Base-by-base conservation (phyloP, 2,329 filamentous ascomycete species). In the Cladophialophora yegresii region DNA sequence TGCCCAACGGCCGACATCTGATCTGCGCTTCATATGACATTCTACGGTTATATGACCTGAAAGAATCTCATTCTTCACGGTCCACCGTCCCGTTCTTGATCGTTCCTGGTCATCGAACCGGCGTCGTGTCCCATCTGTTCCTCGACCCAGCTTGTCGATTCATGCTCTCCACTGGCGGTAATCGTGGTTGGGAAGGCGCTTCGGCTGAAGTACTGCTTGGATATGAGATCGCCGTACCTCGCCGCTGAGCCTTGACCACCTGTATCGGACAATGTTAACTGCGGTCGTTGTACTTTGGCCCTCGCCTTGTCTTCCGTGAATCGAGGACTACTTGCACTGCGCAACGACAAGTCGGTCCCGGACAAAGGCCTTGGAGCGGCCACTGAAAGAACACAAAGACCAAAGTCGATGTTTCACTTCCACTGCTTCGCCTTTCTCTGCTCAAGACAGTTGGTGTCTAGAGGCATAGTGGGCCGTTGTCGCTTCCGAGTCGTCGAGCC, bases 51-150 rank as follows among this genome's bases (percentile, higher is more conserved):
- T 99, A 98, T 75, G 95, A 99, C 74, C 81, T 98, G 20, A 86
- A 87, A 53, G 84, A 85, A 33, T 82, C 84, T 26, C 78, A 83
- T 0, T 81, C 84, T 45, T 91, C 88, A 72, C 89, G 92, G 74
- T 90, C 91, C 0, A 88, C 89, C 0, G 92, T 96, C 0, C 95
- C 95, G 0, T 99, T 98, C 76, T 84, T 96, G n/a, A 97, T 99
- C 70, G 89, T 99, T 26, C 95, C 95, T 0, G 95, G 95, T 0
- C 95, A 89, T 73, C 82, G 92, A 16, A 93, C 93, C 0, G 93
- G 93, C 51, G 91, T 96, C 49, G 93, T 97, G 49, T 91, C 89
- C 0, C 87, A 89, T 65, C 79, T 98, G 9, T 95, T 93, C 73
- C 83, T 97, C 54, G 95, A 99, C 75, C 90, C 90, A 4, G 90